Conservation (phyloP, 2,329 filamentous ascomycete species). For the Cordyceps cateniannulata region DNA sequence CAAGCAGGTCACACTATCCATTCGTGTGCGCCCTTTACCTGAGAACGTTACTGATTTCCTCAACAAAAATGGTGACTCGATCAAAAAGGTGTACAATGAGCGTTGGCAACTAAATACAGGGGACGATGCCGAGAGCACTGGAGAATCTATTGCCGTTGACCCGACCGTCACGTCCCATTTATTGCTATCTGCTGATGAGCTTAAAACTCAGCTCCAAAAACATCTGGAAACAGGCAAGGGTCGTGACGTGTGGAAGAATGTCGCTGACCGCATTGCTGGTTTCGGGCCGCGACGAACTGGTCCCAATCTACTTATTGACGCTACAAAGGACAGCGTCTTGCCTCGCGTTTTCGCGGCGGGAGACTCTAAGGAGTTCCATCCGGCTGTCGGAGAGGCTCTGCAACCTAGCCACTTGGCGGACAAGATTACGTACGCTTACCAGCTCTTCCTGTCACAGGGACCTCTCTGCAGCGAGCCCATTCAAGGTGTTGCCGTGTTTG, state of each 20-base stretch:
- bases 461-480: conserved; percentile 90
- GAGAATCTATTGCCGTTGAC: conserved; percentile 42
- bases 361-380: conserved; percentile 26
- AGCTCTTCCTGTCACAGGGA: conserved; percentile 81
- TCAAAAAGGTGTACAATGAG: conserved; percentile 74
- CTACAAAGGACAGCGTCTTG: conserved; percentile 65
- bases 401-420: conserved; percentile 69
- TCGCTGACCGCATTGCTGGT: conserved; percentile 75
- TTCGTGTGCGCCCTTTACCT: conserved; percentile 76
- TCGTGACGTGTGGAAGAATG: conserved; percentile 66
- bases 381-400: conserved; percentile 42
- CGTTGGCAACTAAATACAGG: conserved; percentile 43
- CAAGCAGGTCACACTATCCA: conserved; percentile 72
- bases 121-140: conserved; percentile 28
- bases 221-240: conserved; percentile 67
- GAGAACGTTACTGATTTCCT: conserved; percentile 76
- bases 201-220: conserved; percentile 64
- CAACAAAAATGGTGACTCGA: conserved; percentile 67
- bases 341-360: conserved; percentile 57
- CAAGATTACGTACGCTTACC: conserved; percentile 90
- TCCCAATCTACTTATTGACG: conserved; percentile 84
- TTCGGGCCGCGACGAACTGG: conserved; percentile 84
- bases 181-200: conserved; percentile 64
- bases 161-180: conserved; percentile 53
- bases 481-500: conserved; percentile 84